Percentiles rank a stretch among this genome's conserved stretches.
These are phyloP conservation scores for Eutrema japonicum DNA, from an alignment of 345 rosid genomes.

Conservation along the genomic window DNA sequence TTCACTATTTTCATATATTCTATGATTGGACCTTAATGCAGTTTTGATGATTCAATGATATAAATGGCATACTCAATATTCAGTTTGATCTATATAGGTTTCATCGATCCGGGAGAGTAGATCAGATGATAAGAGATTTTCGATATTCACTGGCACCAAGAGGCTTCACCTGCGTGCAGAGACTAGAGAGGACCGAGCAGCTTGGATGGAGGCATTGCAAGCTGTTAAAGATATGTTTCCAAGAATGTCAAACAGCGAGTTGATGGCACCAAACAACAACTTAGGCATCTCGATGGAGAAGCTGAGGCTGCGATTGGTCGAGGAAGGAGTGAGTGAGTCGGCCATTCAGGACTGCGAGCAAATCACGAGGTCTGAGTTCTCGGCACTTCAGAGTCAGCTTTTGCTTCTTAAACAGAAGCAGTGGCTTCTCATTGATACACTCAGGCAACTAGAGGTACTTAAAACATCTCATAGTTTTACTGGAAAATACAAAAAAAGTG, in stretches of 20 bases:
- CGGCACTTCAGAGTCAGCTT: constrained; percentile 65
- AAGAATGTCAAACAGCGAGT: constrained; percentile 85
- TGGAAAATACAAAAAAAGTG: background rate
- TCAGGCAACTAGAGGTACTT: constrained; percentile 90
- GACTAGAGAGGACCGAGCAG: constrained; percentile 70
- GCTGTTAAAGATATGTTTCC: constrained; percentile 95
- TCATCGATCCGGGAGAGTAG: constrained; percentile 79
- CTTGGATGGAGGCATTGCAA: constrained; percentile 87
- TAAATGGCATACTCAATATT: no score
- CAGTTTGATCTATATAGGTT: constrained; percentile 40
- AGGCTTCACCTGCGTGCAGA: constrained; percentile 85
- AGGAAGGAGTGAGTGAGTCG: constrained; percentile 74
- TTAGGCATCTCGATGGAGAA: constrained; percentile 67
- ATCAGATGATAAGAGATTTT: constrained; percentile 94
- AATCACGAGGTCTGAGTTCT: constrained; percentile 76
- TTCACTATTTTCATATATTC: no score
- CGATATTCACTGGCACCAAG: constrained; percentile 89
- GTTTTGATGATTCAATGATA: background rate
- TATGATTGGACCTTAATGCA: background rate
- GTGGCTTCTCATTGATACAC: constrained; percentile 71
- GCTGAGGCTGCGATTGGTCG: constrained; percentile 67
- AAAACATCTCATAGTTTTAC: background rate
- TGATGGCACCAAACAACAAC: constrained; percentile 70
- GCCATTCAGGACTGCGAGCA: constrained; percentile 84
- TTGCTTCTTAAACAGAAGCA: constrained; percentile 87